Base-by-base conservation (phyloP, 371 early-diverging fungal species). In the Encephalitozoon intestinalis region DNA sequence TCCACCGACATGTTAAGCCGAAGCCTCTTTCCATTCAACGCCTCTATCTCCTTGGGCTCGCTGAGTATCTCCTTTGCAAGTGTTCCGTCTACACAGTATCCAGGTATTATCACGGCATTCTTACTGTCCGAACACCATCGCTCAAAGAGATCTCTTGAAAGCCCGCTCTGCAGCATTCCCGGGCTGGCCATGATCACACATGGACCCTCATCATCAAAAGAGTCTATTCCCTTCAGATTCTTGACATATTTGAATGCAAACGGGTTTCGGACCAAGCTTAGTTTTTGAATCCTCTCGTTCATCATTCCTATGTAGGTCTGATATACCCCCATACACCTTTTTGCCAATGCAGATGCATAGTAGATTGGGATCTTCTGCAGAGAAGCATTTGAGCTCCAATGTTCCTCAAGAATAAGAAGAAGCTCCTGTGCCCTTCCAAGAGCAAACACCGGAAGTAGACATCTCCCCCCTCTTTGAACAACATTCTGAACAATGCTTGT, bases 161-260 rank as follows among this genome's bases (percentile, higher is more conserved):
- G 85, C 2, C 99, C 99, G 81, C 90, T 94, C 89, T 98, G 99
- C 53, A 99, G 86, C 99, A 99, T 98, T 54, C 96, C 99, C 0
- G 99, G 99, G 86, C 91, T 90, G 26, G 98, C 97, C 91, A 99
- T 91, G 90, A 99, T 94, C 8, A 99, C 97, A 87, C 97, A 99
- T 0, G 99, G 96, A 0, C 96, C 96, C 63, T 73, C 73, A 77
- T 98, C 98, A 66, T 96, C 95, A 84, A 96, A 94, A 52, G 90
- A 89, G n/a, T 90, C 89, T 75, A 94, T 89, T 76, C 91, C 90
- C 74, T 90, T 90, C 44, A 95, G 86, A 80, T 94, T 93, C 50
- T 91, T 89, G 80, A 99, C 94, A 84, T 95, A 92, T 77, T 93
- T 92, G 84, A 99, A 99, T 23, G 91, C 89, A 86, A 98, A 98